Conservation (phyloP, 1,284 basidiomycete species). For the Peniophora sp. region DNA sequence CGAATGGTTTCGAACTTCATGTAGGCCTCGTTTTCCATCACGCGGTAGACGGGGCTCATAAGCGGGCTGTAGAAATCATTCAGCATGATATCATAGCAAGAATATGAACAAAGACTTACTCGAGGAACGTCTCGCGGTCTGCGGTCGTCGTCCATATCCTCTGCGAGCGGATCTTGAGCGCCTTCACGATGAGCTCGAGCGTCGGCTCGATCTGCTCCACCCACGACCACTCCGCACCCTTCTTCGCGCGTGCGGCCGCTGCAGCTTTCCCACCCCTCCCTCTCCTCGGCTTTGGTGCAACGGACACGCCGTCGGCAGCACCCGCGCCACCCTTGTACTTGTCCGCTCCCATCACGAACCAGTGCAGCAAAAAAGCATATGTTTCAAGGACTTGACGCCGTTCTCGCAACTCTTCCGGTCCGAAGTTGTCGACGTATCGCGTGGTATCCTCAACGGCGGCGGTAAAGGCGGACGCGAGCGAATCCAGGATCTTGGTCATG, state of each 20-base stretch:
- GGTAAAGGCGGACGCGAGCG: slow-evolving; percentile 63
- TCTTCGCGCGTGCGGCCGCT: slow-evolving; percentile 27
- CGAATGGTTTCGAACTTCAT: slow-evolving; percentile 78
- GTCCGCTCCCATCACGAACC: slow-evolving; percentile 78
- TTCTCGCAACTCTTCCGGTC: slow-evolving; percentile 57
- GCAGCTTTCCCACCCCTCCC: slow-evolving; percentile 55
- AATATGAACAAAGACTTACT: slow-evolving; percentile 34
- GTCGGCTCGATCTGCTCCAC: slow-evolving; percentile 65
- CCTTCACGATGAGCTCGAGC: slow-evolving; percentile 63
- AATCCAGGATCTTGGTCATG: slow-evolving; percentile 76
- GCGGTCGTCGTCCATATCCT: slow-evolving; percentile 83
- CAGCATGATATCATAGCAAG: slow-evolving; percentile 3
- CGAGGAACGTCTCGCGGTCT: slow-evolving; percentile 79
- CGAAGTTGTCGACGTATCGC: slow-evolving; percentile 60
- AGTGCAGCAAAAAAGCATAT: slow-evolving; percentile 82
- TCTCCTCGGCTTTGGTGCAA: slow-evolving; percentile 37
- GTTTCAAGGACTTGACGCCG: slow-evolving; percentile 78
- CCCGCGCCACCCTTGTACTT: slow-evolving; percentile 72
- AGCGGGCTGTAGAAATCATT: slow-evolving; percentile 56
- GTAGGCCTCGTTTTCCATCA: slow-evolving; percentile 82
- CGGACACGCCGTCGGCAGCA: slow-evolving; percentile 41
- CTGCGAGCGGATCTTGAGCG: slow-evolving; percentile 68
- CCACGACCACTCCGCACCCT: slow-evolving; percentile 66
- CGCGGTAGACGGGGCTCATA: slow-evolving; percentile 78
- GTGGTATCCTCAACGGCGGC: slow-evolving; percentile 62